Evolutionary conservation across 306 rosid genomes (phyloP).

Genomic region (Ceratonia siliqua): DNA sequence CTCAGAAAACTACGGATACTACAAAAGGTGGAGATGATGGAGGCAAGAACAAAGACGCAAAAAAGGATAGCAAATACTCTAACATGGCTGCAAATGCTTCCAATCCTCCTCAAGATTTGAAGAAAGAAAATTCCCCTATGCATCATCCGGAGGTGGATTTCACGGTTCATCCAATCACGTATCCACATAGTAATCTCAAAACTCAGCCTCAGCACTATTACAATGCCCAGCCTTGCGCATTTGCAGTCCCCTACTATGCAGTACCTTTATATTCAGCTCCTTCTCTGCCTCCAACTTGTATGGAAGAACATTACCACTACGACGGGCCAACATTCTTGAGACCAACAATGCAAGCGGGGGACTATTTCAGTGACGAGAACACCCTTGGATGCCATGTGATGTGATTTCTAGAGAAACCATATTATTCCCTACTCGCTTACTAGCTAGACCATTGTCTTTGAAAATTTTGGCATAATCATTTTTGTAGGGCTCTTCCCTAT

Average conservation of each 20-base stretch:
- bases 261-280: constrained; percentile 26
- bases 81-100: background rate
- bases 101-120: background rate
- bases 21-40: background rate
- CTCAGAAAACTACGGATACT: constrained; percentile 26
- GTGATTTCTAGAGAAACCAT: constrained; percentile 26
- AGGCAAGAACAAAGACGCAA: constrained; percentile 18
- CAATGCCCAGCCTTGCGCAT: constrained; percentile 39
- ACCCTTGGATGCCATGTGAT: constrained; percentile 47
- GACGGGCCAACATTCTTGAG: constrained; percentile 13
- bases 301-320: constrained; percentile 14
- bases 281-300: constrained; percentile 21
- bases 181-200: background rate
- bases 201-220: constrained; percentile 27
- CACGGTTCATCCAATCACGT: constrained; percentile 27
- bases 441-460: background rate
- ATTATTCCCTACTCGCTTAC: background rate
- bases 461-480: constrained; percentile 12
- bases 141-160: constrained; percentile 18
- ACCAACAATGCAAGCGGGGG: constrained; percentile 35
- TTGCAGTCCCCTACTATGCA: constrained; percentile 34
- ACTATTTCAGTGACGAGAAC: constrained; percentile 50
- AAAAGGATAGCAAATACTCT: background rate
- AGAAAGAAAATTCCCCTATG: background rate
- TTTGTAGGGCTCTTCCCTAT: background rate